phyloP scores from a whole-genome alignment of 2,329 filamentous ascomycete genomes.

The Cladosporium oxysporum region DNA sequence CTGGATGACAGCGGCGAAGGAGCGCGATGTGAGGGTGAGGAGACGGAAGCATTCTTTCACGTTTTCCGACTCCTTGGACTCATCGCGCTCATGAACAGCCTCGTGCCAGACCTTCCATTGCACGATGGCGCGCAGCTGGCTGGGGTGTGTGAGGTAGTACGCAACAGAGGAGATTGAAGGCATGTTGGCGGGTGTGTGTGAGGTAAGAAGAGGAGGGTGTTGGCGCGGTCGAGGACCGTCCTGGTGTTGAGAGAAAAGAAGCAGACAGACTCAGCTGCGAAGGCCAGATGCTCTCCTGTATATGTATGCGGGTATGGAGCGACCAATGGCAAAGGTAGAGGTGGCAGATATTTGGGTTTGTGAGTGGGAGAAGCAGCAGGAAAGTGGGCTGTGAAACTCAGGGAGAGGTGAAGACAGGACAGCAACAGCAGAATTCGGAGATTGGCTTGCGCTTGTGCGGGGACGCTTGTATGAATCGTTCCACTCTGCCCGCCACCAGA shows the following conservation, averaged over 20 bases:
- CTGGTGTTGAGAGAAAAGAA: slow-evolving; percentile 4
- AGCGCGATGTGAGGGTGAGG: slow-evolving; percentile 85
- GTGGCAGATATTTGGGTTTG: neutral
- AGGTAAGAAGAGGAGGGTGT: neutral
- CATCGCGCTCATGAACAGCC: slow-evolving; percentile 81
- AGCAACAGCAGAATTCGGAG: slow-evolving; percentile 4
- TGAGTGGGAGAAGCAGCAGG: neutral
- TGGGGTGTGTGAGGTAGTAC: slow-evolving; percentile 39
- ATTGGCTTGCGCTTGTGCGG: slow-evolving; percentile 10
- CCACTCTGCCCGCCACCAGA: neutral
- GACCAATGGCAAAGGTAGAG: slow-evolving; percentile 1
- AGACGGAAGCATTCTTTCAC: slow-evolving; percentile 83
- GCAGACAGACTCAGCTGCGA: slow-evolving; percentile 12
- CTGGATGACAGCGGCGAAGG: slow-evolving; percentile 89
- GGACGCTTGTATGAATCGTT: neutral
- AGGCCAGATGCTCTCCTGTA: slow-evolving; percentile 15
- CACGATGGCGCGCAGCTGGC: slow-evolving; percentile 41
- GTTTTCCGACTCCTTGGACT: slow-evolving; percentile 70
- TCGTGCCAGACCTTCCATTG: slow-evolving; percentile 86
- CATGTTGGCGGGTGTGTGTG: slow-evolving; percentile 29
- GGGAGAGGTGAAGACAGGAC: slow-evolving; percentile 11
- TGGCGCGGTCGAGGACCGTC: slow-evolving; percentile 8
- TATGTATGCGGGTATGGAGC: neutral
- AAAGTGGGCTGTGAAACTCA: neutral
- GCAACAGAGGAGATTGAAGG: slow-evolving; percentile 33